Conservation (phyloP, 805 yeast genomes). For the Candida nanaspora region DNA sequence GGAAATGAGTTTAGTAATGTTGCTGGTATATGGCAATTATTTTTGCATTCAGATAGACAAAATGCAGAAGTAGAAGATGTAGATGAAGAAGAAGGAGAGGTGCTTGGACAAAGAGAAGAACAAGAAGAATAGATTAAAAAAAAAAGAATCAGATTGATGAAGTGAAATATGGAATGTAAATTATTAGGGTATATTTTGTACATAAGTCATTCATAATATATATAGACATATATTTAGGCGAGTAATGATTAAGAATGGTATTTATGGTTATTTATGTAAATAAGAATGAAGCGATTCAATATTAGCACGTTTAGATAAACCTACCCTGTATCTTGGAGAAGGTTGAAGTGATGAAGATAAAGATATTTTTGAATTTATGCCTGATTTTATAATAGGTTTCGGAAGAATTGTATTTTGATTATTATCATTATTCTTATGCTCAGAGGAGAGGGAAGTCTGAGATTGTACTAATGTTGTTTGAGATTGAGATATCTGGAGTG, state of each 20-base stretch:
- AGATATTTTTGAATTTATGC: no score
- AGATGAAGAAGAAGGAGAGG: neutral
- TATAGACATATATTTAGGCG: no score
- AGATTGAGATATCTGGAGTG: no score
- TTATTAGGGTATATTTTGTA: neutral
- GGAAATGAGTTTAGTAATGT: neutral
- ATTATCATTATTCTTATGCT: no score
- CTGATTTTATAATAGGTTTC: no score
- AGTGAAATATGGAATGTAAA: neutral
- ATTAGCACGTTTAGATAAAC: neutral
- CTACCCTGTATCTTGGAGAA: slow-evolving; percentile 2
- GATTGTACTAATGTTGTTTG: no score
- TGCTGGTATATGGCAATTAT: neutral
- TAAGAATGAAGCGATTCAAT: slow-evolving; percentile 1
- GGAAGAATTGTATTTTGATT: no score
- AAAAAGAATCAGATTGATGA: neutral
- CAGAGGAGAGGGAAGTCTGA: no score
- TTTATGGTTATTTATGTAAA: neutral
- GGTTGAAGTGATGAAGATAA: no score
- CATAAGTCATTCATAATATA: neutral
- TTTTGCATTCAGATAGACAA: neutral
- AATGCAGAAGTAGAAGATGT: neutral
- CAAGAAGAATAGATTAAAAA: neutral
- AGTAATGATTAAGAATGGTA: no score
- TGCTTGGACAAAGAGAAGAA: neutral